These are phyloP conservation scores for Sophora flavescens DNA, from an alignment of 306 rosid genomes.

Conservation along the genomic window DNA sequence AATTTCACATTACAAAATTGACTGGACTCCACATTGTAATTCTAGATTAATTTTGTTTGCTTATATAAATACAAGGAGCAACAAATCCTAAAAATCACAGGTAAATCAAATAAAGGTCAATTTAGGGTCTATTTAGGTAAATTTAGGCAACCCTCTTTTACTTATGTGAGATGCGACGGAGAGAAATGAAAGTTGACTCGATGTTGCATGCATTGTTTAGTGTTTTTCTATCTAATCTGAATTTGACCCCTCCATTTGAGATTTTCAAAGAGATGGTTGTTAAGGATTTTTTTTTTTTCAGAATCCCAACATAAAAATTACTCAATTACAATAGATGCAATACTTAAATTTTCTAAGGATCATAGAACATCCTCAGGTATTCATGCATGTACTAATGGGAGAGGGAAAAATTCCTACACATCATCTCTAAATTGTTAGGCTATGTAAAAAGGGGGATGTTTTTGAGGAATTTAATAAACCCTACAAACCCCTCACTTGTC, in stretches of 20 bases:
- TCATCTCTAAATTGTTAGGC: slow-evolving; percentile 31
- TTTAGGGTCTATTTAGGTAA: too few relatives aligned
- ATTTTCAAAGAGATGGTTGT: slow-evolving; percentile 62
- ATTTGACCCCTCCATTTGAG: slow-evolving; percentile 64
- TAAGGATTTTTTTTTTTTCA: slow-evolving; percentile 60
- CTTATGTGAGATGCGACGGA: slow-evolving; percentile 70
- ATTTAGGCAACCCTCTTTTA: slow-evolving; percentile 60
- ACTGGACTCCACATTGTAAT: too few relatives aligned
- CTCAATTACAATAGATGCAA: slow-evolving; percentile 59
- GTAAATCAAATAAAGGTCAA: too few relatives aligned
- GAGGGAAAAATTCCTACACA: slow-evolving; percentile 63
- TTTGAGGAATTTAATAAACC: too few relatives aligned
- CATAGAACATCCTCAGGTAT: too few relatives aligned
- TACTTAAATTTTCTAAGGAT: slow-evolving; percentile 57
- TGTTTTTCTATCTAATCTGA: slow-evolving; percentile 58
- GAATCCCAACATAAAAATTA: slow-evolving; percentile 64
- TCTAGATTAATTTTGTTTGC: too few relatives aligned
- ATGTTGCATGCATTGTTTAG: slow-evolving; percentile 62
- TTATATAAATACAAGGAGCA: too few relatives aligned
- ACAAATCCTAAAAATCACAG: too few relatives aligned
- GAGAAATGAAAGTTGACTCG: slow-evolving; percentile 68
- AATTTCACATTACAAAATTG: too few relatives aligned
- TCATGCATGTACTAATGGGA: slow-evolving; percentile 54
- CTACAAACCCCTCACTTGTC: too few relatives aligned
- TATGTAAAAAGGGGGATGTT: slow-evolving; percentile 20